A percentile compares a stretch with the other conserved stretches of the same genome.
These are phyloP conservation scores for Aphanomyces stellatus DNA, from an alignment of 352 stramenopile species.

Conservation along the genomic window DNA sequence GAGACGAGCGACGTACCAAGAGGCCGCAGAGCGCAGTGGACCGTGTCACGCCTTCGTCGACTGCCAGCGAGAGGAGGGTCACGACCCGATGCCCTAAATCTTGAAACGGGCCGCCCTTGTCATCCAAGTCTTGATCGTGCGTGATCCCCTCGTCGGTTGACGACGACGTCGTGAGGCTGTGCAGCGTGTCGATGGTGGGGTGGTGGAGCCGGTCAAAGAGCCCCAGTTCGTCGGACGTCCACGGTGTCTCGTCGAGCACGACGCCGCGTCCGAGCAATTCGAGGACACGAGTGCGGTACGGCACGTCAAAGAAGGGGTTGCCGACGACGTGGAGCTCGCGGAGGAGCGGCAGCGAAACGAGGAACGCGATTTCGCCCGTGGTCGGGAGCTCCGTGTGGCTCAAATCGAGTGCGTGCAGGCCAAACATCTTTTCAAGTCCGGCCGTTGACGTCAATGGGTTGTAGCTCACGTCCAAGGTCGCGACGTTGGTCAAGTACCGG, in stretches of 20 bases:
- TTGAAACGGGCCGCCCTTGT: no score
- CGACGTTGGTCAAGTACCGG: constrained; percentile 1
- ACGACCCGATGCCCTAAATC: no score
- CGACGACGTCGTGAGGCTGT: not conserved
- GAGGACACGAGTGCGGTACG: not conserved
- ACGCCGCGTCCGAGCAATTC: not conserved
- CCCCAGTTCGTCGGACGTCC: not conserved
- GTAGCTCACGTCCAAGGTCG: not conserved
- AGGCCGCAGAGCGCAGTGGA: not conserved
- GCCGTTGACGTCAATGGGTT: not conserved
- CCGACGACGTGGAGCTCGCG: not conserved
- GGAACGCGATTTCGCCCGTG: not conserved
- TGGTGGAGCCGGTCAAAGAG: not conserved
- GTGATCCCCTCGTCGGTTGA: no score
- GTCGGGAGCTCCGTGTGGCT: not conserved
- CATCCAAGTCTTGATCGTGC: no score
- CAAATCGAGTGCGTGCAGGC: not conserved
- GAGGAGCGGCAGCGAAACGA: not conserved
- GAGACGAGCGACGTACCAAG: not conserved
- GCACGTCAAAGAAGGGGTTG: constrained; percentile 2
- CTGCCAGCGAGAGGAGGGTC: not conserved
- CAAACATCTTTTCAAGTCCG: constrained; percentile 7
- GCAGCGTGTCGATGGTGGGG: not conserved
- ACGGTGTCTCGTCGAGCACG: not conserved
- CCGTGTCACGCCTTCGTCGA: not conserved